phyloP scores from a whole-genome alignment of 2,329 filamentous ascomycete genomes.

The Paecilomyces variotii region DNA sequence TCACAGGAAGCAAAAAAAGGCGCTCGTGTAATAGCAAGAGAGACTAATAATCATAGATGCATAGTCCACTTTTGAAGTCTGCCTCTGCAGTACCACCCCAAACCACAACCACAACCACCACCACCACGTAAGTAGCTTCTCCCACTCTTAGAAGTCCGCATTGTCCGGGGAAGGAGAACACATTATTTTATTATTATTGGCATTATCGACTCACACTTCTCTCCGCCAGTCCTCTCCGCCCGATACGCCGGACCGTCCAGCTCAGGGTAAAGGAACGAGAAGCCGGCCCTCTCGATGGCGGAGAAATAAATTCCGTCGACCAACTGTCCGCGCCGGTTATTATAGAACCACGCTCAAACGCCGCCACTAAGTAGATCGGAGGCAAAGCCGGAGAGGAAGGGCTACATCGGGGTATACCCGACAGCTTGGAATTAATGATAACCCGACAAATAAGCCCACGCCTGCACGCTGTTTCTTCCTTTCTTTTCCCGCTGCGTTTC shows the following conservation, averaged over 20 bases:
- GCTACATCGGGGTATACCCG: not conserved
- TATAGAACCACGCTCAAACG: not conserved
- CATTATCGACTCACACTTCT: not conserved
- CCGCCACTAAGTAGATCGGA: not conserved
- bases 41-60: not conserved
- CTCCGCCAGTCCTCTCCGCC: not conserved
- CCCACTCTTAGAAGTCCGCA: too few relatives aligned
- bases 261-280: not conserved
- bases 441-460: not conserved
- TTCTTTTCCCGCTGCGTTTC: not conserved
- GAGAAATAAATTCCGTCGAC: not conserved
- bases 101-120: too few relatives aligned
- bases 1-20: not conserved
- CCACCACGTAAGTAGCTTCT: not conserved
- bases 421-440: not conserved
- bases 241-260: not conserved
- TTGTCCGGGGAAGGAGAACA: not conserved
- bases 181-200: not conserved
- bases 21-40: not conserved
- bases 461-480: conserved; percentile 1
- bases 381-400: not conserved
- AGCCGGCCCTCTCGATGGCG: not conserved
- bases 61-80: too few relatives aligned
- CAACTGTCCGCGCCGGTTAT: not conserved
- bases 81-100: not conserved